Percentiles rank a stretch among this genome's conserved stretches.
Conservation (phyloP, 495 filamentous ascomycete species). For the Talaromyces thailandensis region DNA sequence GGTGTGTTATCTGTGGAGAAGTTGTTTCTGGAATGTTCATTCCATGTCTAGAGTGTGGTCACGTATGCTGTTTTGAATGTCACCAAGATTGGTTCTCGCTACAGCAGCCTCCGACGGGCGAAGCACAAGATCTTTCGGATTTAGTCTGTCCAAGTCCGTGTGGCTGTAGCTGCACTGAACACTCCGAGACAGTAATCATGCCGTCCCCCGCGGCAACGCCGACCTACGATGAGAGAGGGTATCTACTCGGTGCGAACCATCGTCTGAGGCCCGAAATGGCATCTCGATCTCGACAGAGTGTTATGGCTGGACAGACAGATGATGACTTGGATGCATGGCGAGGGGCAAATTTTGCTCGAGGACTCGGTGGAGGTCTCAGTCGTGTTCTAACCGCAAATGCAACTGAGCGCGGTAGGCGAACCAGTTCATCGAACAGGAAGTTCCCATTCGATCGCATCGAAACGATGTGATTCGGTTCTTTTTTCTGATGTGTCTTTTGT, state of each 20-base stretch:
- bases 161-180: slow-evolving; percentile 41
- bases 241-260: slow-evolving; percentile 9
- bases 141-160: slow-evolving; percentile 36
- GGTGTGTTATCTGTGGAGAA: slow-evolving; percentile 40
- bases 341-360: slow-evolving; percentile 33
- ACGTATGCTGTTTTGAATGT: slow-evolving; percentile 42
- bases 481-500: neutral
- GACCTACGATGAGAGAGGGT: neutral
- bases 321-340: slow-evolving; percentile 34
- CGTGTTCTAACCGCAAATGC: slow-evolving; percentile 18
- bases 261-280: slow-evolving; percentile 15
- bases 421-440: slow-evolving; percentile 3
- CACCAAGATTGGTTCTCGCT: slow-evolving; percentile 31
- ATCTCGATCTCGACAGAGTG: slow-evolving; percentile 6
- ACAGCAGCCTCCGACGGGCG: neutral
- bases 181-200: slow-evolving; percentile 11
- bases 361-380: slow-evolving; percentile 35
- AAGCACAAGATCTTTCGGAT: neutral
- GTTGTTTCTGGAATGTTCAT: slow-evolving; percentile 39
- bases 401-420: slow-evolving; percentile 1
- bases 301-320: slow-evolving; percentile 16
- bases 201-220: neutral
- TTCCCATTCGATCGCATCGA: slow-evolving; percentile 4
- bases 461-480: slow-evolving; percentile 1
- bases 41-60: slow-evolving; percentile 43